These are phyloP conservation scores for Aurantiochytrium sp. DNA, from an alignment of 108 stramenopile species.

Conservation along the genomic window DNA sequence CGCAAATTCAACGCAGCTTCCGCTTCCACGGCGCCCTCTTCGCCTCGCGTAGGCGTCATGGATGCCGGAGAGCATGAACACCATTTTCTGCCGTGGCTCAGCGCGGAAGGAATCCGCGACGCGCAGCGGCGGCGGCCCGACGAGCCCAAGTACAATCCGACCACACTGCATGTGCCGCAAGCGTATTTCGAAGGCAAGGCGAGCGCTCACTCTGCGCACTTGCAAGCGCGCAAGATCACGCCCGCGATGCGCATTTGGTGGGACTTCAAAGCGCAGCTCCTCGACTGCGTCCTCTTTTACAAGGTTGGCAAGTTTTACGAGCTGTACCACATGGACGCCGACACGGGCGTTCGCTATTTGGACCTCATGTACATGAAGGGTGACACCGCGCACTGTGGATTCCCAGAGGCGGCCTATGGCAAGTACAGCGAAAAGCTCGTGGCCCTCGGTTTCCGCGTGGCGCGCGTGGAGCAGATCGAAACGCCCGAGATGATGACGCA, in stretches of 20 bases:
- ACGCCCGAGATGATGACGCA: constrained; percentile 82
- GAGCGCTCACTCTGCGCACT: background rate
- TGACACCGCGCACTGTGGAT: constrained; percentile 84
- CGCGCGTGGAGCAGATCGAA: constrained; percentile 98
- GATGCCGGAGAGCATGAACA: constrained; percentile 74
- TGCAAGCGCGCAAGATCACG: constrained; percentile 55
- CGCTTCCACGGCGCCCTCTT: background rate
- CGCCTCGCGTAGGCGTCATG: constrained; percentile 18
- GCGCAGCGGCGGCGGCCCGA: constrained; percentile 39
- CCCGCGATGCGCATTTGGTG: constrained; percentile 93
- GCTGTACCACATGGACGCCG: constrained; percentile 88
- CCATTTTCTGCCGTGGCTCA: constrained; percentile 71
- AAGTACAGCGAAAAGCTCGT: constrained; percentile 73
- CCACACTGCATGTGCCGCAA: constrained; percentile 63
- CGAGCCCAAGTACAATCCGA: constrained; percentile 73
- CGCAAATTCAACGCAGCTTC: background rate
- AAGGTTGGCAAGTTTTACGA: constrained; percentile 98
- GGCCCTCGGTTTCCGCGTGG: constrained; percentile 86
- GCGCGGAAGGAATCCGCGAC: constrained; percentile 58
- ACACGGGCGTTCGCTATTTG: constrained; percentile 76
- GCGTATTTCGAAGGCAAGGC: background rate
- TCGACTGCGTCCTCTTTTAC: constrained; percentile 91
- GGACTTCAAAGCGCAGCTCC: constrained; percentile 86
- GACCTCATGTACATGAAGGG: constrained; percentile 93
- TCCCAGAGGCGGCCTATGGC: constrained; percentile 89